Percentiles rank a stretch among this genome's conserved stretches.
Evolutionary conservation across 305 asterid species (phyloP).

Genomic region (Solanum hybrid): DNA sequence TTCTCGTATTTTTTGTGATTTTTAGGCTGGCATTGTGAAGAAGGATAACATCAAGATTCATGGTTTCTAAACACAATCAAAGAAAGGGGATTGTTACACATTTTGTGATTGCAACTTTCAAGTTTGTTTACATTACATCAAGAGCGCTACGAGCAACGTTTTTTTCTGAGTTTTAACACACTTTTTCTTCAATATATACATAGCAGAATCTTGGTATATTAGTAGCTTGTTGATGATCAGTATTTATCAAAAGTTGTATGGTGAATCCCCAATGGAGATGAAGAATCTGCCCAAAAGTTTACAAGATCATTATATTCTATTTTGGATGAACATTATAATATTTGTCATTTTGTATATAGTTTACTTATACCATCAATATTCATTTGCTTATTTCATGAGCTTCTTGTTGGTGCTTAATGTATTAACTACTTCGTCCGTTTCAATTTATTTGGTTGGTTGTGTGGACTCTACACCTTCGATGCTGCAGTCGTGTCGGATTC

Average conservation of each 20-base stretch:
- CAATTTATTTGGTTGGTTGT: background rate
- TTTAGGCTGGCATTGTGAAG: constrained; percentile 86
- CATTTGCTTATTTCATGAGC: background rate
- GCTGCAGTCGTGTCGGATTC: background rate
- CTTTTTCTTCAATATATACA: background rate
- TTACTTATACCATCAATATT: background rate
- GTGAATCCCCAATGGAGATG: constrained; percentile 1
- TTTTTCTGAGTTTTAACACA: background rate
- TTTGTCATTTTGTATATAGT: background rate
- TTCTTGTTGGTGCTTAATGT: background rate
- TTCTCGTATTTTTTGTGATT: background rate
- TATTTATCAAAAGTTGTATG: background rate
- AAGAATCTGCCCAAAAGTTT: background rate
- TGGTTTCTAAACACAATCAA: constrained; percentile 55
- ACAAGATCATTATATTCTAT: background rate
- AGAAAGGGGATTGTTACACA: background rate
- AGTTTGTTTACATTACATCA: constrained; percentile 5
- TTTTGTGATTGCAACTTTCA: constrained; percentile 10
- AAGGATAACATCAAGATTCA: constrained; percentile 87
- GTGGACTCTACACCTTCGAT: background rate
- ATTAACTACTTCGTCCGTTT: background rate
- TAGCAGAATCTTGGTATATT: background rate
- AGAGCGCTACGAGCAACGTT: background rate
- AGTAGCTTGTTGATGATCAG: background rate
- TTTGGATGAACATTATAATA: background rate